Base-by-base conservation (phyloP, 169 alveolate genomes). In the Babesia sp. region DNA sequence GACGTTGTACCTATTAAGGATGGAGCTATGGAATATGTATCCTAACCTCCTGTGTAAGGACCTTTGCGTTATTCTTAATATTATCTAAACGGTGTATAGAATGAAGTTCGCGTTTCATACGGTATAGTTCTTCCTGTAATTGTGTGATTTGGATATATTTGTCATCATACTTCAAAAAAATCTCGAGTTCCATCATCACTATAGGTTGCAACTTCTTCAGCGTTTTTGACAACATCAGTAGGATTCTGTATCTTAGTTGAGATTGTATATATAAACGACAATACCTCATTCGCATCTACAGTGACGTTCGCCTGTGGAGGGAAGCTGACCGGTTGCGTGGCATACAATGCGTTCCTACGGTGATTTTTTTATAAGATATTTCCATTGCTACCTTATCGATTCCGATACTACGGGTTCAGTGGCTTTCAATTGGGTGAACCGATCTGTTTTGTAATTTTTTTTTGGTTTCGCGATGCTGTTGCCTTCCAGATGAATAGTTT, bases 201-300 rank as follows among this genome's bases (percentile, higher is more conserved):
- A 39, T 61, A 70, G 0, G 82, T 57, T 24, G 68, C 70, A 8
- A 79, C 67, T 0, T 79, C 61, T 18, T 67, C 42, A 5, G 87
- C 58, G 60, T 79, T 79, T 28, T 58, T 58, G 1, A 61, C 71
- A 11, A 79, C 41, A 42, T 68, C 82, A 9, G 39, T 41, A 9
- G 61, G 66, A 34, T 79, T 54, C 87, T 79, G 46, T 24, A n/a
- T 14, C 6, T 20, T 18, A 59, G n/a, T 16, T 36, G 54, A 55
- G 11, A 14, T 1, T 26, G 3, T n/a, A 56, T 22, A 0, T 9
- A 33, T 22, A 24, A 12, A 3, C 18, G 16, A 26, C 34, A 7
- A n/a, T 61, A 81, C 89, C 89, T 81, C 89, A 22, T 31, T 24
- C 6, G 64, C 79, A 29, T 81, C 85, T 16, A 81, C 71, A 39